phyloP scores from a whole-genome alignment of 2,329 filamentous ascomycete genomes.

The Trichoderma arundinaceum region DNA sequence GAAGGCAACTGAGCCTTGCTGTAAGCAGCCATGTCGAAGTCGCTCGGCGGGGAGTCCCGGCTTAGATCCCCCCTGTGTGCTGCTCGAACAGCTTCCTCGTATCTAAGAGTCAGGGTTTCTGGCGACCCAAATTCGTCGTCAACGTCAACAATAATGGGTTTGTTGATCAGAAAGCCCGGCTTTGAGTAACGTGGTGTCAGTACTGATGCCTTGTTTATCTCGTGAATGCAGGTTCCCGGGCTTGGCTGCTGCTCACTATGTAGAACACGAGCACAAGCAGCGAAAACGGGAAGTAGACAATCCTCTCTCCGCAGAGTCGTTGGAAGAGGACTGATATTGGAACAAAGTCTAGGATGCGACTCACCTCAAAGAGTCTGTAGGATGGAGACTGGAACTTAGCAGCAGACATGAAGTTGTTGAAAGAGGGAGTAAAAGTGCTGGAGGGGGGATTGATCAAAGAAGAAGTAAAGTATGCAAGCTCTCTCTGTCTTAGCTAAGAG shows the following conservation, averaged over 20 bases:
- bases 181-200: conserved; percentile 43
- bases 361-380: conserved; percentile 66
- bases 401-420: conserved; percentile 62
- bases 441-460: conserved; percentile 46
- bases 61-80: conserved; percentile 59
- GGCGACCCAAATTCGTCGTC: conserved; percentile 64
- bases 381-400: conserved; percentile 60
- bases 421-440: conserved; percentile 41
- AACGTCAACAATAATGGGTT: conserved; percentile 60
- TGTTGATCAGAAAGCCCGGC: conserved; percentile 60
- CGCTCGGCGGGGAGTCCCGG: conserved; percentile 59
- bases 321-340: conserved; percentile 33
- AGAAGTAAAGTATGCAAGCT: conserved; percentile 44
- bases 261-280: background rate
- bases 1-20: conserved; percentile 80
- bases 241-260: background rate
- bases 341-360: conserved; percentile 49
- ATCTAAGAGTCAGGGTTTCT: conserved; percentile 60
- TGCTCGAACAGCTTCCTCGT: conserved; percentile 62
- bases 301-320: background rate
- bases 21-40: conserved; percentile 56
- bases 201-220: conserved; percentile 30
- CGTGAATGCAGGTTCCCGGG: conserved; percentile 32
- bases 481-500: conserved; percentile 47
- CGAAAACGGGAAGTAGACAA: conserved; percentile 4